Evolutionary conservation across 371 early-diverging fungal species (phyloP).

Genomic region (Rhizomucor miehei): DNA sequence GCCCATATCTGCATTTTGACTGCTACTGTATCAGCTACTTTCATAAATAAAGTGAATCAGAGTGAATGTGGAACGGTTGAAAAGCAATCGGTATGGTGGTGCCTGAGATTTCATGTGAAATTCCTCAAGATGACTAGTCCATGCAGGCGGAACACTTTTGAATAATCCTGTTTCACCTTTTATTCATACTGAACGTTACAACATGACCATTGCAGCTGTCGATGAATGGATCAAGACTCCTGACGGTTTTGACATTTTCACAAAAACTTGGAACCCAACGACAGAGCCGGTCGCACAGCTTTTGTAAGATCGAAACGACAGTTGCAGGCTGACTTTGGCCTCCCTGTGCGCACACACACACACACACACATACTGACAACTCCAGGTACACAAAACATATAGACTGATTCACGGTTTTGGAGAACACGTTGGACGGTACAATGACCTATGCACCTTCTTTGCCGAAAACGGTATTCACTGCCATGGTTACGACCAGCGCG

Average conservation of each 20-base stretch:
- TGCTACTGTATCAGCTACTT: too few species aligned
- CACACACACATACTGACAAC: background rate
- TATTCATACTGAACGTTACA: background rate
- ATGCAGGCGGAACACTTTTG: too few species aligned
- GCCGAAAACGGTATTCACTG: conserved; percentile 53
- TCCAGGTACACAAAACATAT: too few species aligned
- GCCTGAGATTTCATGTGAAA: too few species aligned
- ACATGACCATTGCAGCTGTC: conserved; percentile 13
- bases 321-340: background rate
- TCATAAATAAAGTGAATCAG: too few species aligned
- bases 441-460: conserved; percentile 52
- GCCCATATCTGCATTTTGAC: too few species aligned
- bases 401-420: conserved; percentile 70
- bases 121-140: too few species aligned
- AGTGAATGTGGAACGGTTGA: too few species aligned
- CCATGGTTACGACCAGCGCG: conserved; percentile 63
- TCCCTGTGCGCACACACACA: too few species aligned
- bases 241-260: conserved; percentile 37
- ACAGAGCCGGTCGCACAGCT: conserved; percentile 25
- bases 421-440: conserved; percentile 63
- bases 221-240: conserved; percentile 38
- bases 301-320: conserved; percentile 24
- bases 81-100: too few species aligned
- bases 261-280: conserved; percentile 47
- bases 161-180: too few species aligned